Base-by-base conservation (phyloP, 2,329 filamentous ascomycete genomes). In the Lasiodiplodia hormozganensis region DNA sequence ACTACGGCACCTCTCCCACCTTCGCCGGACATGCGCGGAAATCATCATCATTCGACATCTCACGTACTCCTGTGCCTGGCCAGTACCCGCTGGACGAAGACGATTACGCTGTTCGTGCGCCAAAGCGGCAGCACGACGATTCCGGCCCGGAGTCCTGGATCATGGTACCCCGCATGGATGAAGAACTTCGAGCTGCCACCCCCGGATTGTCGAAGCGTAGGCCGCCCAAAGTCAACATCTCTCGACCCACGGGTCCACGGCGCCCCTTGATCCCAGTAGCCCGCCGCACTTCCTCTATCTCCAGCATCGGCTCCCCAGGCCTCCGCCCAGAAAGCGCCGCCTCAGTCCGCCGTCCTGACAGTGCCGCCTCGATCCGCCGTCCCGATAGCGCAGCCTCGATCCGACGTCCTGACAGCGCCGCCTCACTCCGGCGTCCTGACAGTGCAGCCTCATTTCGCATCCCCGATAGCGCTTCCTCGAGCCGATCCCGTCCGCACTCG, bases 11-110 rank as follows among this genome's bases (percentile, higher is more conserved):
- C 74, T 76, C 18, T 68, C 68, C 65, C 38, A 68, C 25, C 75
- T 11, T 77, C 78, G 2, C 84, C 83, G 38, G 64, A 47, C 52
- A 66, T 23, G 25, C 31, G 10, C 51, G 52, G 23, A 12, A 34
- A 16, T 6, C 65, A 12, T 67, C 53, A 18, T 67, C 65, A 3
- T 62, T 68, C 56, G 65, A 68, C 23, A 49, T 62, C 10, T 40
- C 28, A 40, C 47, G 53, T 11, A 68, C 54, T 12, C 83, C 85
- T 1, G 73, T 88, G 3, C 87, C 88, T 0, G 87, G 86, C 31
- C 78, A 84, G 58, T 89, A 84, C 74, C 84, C 86, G 0, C 81
- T 82, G 2, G 83, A 85, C 56, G 77, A 83, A 81, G 83, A 76
- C 76, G 84, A 58, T 14, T 52, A 56, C n/a, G 40, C 34, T 10